Evolutionary conservation across 768 basidiomycete species (phyloP).

Genomic region (Mycena galericulata): DNA sequence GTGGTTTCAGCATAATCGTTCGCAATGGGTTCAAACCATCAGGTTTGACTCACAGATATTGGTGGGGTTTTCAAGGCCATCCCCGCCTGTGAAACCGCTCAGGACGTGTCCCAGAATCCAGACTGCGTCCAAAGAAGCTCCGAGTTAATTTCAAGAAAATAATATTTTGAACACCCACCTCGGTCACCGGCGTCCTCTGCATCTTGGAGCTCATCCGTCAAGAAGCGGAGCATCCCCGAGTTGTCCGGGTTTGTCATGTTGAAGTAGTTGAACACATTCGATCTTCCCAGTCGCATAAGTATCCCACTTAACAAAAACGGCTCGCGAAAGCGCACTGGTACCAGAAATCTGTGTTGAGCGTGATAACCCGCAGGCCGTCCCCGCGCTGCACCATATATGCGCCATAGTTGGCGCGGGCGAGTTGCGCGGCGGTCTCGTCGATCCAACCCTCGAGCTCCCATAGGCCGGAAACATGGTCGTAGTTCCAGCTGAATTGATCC

Average conservation of each 20-base stretch:
- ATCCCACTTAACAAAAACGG: constrained; percentile 14
- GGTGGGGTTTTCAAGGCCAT: constrained; percentile 79
- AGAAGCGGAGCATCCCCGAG: constrained; percentile 82
- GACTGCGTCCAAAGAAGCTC: constrained; percentile 40
- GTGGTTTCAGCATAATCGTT: constrained; percentile 19
- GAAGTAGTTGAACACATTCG: constrained; percentile 83
- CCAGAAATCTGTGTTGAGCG: constrained; percentile 79
- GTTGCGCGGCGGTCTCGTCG: constrained; percentile 62
- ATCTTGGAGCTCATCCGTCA: constrained; percentile 81
- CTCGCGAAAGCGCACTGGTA: constrained; percentile 52
- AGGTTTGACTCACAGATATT: constrained; percentile 68
- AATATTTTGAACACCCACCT: constrained; percentile 52
- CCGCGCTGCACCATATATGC: constrained; percentile 76
- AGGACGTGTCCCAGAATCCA: constrained; percentile 69
- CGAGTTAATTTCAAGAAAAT: neutral
- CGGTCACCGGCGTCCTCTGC: constrained; percentile 82
- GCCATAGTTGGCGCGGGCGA: constrained; percentile 75
- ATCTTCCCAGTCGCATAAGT: constrained; percentile 46
- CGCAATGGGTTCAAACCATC: neutral
- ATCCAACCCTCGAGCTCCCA: constrained; percentile 82
- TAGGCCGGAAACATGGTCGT: constrained; percentile 77
- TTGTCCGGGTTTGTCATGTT: constrained; percentile 76
- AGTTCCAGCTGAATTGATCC: constrained; percentile 80
- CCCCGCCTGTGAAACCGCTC: constrained; percentile 67
- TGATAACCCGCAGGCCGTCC: constrained; percentile 77